phyloP scores from a whole-genome alignment of 1,284 basidiomycete genomes.

The Sporisorium sorghi region DNA sequence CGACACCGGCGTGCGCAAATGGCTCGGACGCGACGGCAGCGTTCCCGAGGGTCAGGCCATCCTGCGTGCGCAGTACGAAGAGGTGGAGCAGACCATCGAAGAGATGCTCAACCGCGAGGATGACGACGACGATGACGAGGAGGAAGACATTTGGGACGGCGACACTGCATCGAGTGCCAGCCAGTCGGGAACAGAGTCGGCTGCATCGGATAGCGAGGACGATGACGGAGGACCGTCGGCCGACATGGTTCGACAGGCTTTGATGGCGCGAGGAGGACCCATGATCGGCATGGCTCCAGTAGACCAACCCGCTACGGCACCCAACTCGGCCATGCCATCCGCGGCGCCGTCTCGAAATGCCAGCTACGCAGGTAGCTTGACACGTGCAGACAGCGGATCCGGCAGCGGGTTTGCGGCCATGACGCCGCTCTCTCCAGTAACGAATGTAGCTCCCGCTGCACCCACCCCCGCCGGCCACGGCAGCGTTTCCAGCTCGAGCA shows the following conservation, averaged over 20 bases:
- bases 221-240: conserved; percentile 38
- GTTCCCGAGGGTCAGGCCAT: conserved; percentile 98
- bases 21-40: conserved; percentile 75
- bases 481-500: conserved; percentile 41
- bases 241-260: conserved; percentile 43
- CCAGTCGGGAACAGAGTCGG: conserved; percentile 36
- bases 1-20: conserved; percentile 59
- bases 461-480: conserved; percentile 17
- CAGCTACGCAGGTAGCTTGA: conserved; percentile 30
- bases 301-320: conserved; percentile 30
- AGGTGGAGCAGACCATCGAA: conserved; percentile 93
- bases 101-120: conserved; percentile 69
- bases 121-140: conserved; percentile 65
- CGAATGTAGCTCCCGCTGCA: conserved; percentile 4
- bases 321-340: conserved; percentile 31
- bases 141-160: conserved; percentile 52
- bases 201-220: conserved; percentile 42
- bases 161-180: conserved; percentile 44
- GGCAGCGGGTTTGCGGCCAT: conserved; percentile 33
- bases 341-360: conserved; percentile 30
- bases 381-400: conserved; percentile 27
- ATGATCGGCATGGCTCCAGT: conserved; percentile 43
- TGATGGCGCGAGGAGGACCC: conserved; percentile 36
- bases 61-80: conserved; percentile 92
- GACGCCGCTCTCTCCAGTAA: conserved; percentile 16